Evolutionary conservation across 208 protist genomes (phyloP).

Genomic region (Endotrypanum monterogeii): DNA sequence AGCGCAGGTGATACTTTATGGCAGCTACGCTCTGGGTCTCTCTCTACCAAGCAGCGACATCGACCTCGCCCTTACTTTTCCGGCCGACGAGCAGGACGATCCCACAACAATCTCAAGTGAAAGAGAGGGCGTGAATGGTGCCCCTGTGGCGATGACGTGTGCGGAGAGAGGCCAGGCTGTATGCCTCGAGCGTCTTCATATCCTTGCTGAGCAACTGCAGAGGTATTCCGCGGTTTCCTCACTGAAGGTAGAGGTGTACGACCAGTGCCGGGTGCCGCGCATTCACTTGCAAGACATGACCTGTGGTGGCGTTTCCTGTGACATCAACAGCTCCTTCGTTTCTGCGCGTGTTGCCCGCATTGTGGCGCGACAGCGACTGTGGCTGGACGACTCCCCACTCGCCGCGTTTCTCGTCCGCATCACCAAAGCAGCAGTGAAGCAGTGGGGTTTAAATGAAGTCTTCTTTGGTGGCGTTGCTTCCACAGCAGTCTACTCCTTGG

Average conservation of each 20-base stretch:
- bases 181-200: constrained; percentile 31
- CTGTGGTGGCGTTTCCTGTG: constrained; percentile 33
- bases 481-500: constrained; percentile 63
- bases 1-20: constrained; percentile 49
- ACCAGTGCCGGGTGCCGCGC: constrained; percentile 57
- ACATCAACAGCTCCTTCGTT: constrained; percentile 41
- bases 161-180: constrained; percentile 14
- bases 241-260: constrained; percentile 40
- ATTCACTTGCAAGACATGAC: constrained; percentile 39
- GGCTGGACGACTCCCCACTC: constrained; percentile 32
- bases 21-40: constrained; percentile 62
- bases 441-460: constrained; percentile 62
- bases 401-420: constrained; percentile 45
- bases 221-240: neutral
- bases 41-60: constrained; percentile 63
- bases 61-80: constrained; percentile 41
- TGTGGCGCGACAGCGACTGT: constrained; percentile 40
- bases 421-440: constrained; percentile 60
- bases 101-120: neutral
- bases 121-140: neutral
- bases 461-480: constrained; percentile 58
- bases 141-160: neutral
- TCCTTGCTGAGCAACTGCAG: constrained; percentile 23
- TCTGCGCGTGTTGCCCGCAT: constrained; percentile 29
- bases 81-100: constrained; percentile 10